A percentile compares a stretch with the other conserved stretches of the same genome.
phyloP scores from a whole-genome alignment of 441 rosid genomes.

The Biscutella laevigata region DNA sequence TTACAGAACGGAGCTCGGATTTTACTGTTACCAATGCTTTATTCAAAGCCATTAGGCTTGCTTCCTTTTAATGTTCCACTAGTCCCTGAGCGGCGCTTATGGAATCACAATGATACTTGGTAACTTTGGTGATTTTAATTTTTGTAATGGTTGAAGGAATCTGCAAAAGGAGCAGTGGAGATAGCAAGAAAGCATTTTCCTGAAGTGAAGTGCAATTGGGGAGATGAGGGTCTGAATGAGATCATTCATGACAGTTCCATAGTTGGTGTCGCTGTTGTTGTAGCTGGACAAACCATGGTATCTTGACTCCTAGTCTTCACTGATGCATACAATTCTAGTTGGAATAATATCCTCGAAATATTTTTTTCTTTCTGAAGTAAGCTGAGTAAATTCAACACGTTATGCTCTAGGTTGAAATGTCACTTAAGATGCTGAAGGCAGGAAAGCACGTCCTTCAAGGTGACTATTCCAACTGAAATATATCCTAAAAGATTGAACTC shows the following conservation, averaged over 20 bases:
- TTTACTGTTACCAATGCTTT: no score
- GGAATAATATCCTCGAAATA: no score
- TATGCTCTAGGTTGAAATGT: conserved; percentile 57
- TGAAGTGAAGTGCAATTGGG: conserved; percentile 76
- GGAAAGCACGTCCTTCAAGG: conserved; percentile 98
- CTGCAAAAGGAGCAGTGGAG: conserved; percentile 71
- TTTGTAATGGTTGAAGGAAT: conserved; percentile 45
- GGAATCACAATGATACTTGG: background rate
- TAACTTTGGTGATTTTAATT: background rate
- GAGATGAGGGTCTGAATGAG: conserved; percentile 68
- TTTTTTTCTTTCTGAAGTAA: no score
- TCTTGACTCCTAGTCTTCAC: background rate
- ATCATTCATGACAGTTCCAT: conserved; percentile 58
- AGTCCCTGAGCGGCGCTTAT: no score
- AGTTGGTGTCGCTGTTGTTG: conserved; percentile 78
- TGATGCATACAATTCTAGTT: background rate
- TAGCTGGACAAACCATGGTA: conserved; percentile 84
- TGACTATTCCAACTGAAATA: conserved; percentile 18
- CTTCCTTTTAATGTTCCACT: no score
- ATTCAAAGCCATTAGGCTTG: no score
- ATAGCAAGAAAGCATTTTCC: conserved; percentile 70
- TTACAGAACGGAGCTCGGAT: no score
- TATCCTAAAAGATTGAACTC: background rate
- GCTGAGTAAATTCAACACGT: no score
- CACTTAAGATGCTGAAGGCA: conserved; percentile 71